Percentiles rank a stretch among this genome's conserved stretches.
Evolutionary conservation across 805 yeast genomes (phyloP).

Genomic region (Priceomyces fermenticarens): DNA sequence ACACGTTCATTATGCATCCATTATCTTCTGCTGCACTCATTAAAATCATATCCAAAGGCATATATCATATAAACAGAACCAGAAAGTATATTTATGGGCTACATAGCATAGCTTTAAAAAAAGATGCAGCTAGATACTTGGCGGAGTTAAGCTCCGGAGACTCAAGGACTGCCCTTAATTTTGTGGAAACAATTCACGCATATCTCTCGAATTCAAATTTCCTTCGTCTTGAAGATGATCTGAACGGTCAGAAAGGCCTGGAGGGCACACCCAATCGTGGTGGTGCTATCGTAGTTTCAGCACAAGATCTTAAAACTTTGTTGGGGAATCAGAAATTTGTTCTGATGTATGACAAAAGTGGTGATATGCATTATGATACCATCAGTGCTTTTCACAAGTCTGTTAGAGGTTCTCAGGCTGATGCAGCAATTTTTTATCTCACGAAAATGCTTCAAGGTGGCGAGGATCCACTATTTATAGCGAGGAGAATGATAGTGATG

Average conservation of each 20-base stretch:
- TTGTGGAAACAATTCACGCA: constrained; percentile 70
- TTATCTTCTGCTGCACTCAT: constrained; percentile 29
- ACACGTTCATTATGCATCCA: constrained; percentile 43
- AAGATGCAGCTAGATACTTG: constrained; percentile 62
- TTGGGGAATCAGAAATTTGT: constrained; percentile 43
- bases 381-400: constrained; percentile 95
- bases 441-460: constrained; percentile 91
- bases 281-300: constrained; percentile 39
- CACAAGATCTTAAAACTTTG: constrained; percentile 38
- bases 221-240: constrained; percentile 15
- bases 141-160: constrained; percentile 83
- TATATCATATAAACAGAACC: constrained; percentile 51
- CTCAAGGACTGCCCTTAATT: constrained; percentile 77
- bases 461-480: constrained; percentile 87
- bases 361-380: constrained; percentile 92
- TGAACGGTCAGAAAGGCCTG: constrained; percentile 15
- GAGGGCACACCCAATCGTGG: constrained; percentile 11
- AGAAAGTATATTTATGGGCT: constrained; percentile 51
- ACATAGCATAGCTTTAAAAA: constrained; percentile 50
- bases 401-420: constrained; percentile 82
- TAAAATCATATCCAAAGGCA: constrained; percentile 33
- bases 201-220: constrained; percentile 37
- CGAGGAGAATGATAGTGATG: constrained; percentile 87
- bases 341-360: constrained; percentile 75
- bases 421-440: constrained; percentile 85